These are phyloP conservation scores for Saccharomycopsis babjevae DNA, from an alignment of 805 yeast species.

Conservation along the genomic window DNA sequence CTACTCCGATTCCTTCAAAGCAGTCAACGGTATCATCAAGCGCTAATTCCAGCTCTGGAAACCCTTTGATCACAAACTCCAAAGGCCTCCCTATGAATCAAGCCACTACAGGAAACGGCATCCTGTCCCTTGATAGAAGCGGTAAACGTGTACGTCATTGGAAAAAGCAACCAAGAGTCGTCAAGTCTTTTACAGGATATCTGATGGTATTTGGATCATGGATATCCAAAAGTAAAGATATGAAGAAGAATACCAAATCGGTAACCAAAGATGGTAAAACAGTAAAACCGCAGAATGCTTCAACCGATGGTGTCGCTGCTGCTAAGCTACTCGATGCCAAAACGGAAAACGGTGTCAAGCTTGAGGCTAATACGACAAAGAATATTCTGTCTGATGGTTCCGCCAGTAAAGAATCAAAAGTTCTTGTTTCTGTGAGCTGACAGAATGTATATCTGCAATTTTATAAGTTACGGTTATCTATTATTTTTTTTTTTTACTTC, in stretches of 20 bases:
- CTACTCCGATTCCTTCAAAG: not conserved
- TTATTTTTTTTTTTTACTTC: not conserved
- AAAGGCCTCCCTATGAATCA: slow-evolving; percentile 10
- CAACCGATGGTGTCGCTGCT: not conserved
- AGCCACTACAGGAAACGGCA: not conserved
- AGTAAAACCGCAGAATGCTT: not conserved
- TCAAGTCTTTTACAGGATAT: slow-evolving; percentile 38
- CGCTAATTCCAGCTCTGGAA: not conserved
- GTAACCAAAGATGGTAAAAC: not conserved
- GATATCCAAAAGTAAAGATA: not conserved
- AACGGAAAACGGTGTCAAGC: not conserved
- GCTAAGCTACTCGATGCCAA: not conserved
- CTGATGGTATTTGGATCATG: slow-evolving; percentile 23
- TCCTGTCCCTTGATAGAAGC: slow-evolving; percentile 29
- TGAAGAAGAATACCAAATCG: not conserved
- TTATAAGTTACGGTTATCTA: not conserved
- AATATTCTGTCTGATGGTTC: not conserved
- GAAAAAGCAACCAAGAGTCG: slow-evolving; percentile 29
- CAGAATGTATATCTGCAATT: too few relatives aligned
- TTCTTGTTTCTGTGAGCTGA: not conserved
- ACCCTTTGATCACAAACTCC: not conserved
- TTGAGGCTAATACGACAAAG: not conserved
- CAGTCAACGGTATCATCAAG: not conserved
- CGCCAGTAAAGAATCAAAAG: not conserved
- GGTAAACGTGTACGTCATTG: slow-evolving; percentile 37